Evolutionary conservation across 352 stramenopile species (phyloP).

Genomic region (Salisapilia sapeloensis): DNA sequence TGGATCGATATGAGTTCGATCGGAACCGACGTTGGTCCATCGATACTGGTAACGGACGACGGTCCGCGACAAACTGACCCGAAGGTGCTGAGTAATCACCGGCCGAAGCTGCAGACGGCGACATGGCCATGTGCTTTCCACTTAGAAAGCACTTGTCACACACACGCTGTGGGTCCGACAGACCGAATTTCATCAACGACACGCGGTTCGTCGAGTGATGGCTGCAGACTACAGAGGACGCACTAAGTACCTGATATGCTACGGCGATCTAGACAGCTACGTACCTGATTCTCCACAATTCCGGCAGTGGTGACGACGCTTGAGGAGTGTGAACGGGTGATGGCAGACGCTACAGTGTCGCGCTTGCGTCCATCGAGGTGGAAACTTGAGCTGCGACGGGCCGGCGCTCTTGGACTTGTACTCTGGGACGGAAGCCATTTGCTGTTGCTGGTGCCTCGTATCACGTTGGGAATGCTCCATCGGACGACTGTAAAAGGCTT

Average conservation of each 20-base stretch:
- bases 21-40: too few species aligned
- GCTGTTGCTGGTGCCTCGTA: too few species aligned
- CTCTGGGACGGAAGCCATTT: too few species aligned
- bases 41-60: too few species aligned
- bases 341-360: conserved; percentile 52
- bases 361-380: conserved; percentile 60
- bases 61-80: too few species aligned
- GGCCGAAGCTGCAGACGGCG: too few species aligned
- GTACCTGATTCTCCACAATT: conserved; percentile 68
- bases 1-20: too few species aligned
- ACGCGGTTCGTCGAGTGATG: conserved; percentile 68
- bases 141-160: conserved; percentile 70
- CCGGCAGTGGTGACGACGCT: conserved; percentile 67
- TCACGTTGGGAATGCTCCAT: too few species aligned
- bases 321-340: conserved; percentile 36
- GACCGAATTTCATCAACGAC: conserved; percentile 48
- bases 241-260: too few species aligned
- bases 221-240: conserved; percentile 53
- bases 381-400: conserved; percentile 30
- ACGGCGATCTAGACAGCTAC: too few species aligned
- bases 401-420: conserved; percentile 4
- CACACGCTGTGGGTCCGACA: conserved; percentile 53
- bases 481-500: too few species aligned
- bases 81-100: too few species aligned
- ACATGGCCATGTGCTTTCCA: conserved; percentile 44